phyloP scores from a whole-genome alignment of 768 basidiomycete species.

The Dacryopinax spathularia region DNA sequence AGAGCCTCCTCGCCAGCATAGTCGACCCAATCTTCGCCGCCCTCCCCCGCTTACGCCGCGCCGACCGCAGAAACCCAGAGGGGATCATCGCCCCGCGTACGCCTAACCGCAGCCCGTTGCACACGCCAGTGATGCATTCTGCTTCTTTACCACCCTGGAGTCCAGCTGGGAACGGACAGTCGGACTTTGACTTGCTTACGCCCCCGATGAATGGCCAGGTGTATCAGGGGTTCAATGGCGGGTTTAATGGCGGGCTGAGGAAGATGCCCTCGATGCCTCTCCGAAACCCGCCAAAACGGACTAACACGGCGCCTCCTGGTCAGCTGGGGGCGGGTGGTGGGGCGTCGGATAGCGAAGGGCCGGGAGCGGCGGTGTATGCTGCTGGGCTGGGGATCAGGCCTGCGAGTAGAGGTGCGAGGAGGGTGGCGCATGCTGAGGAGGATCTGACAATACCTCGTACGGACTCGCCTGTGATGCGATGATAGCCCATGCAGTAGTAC shows the following conservation, averaged over 20 bases:
- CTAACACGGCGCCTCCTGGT: not conserved
- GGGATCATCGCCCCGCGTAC: conserved; percentile 47
- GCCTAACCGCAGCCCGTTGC: not conserved
- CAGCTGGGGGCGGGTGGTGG: not conserved
- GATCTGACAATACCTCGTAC: not conserved
- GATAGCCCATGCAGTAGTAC: not conserved
- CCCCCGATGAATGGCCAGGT: not conserved
- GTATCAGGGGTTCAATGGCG: not conserved
- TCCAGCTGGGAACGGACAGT: not conserved
- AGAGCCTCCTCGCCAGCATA: conserved; percentile 20
- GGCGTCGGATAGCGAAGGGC: not conserved
- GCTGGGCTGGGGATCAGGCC: not conserved
- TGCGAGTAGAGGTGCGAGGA: not conserved
- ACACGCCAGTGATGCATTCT: not conserved
- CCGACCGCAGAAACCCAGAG: conserved; percentile 36
- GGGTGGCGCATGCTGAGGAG: not conserved
- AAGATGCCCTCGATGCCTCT: not conserved
- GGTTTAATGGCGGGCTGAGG: not conserved
- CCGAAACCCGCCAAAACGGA: not conserved
- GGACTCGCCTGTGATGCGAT: conserved; percentile 1
- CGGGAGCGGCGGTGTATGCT: not conserved
- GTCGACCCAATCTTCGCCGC: conserved; percentile 25
- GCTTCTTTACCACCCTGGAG: not conserved
- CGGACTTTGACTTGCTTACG: not conserved
- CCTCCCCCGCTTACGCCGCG: conserved; percentile 31